Base-by-base conservation (phyloP, 345 rosid species). In the Moricandia arvensis region DNA sequence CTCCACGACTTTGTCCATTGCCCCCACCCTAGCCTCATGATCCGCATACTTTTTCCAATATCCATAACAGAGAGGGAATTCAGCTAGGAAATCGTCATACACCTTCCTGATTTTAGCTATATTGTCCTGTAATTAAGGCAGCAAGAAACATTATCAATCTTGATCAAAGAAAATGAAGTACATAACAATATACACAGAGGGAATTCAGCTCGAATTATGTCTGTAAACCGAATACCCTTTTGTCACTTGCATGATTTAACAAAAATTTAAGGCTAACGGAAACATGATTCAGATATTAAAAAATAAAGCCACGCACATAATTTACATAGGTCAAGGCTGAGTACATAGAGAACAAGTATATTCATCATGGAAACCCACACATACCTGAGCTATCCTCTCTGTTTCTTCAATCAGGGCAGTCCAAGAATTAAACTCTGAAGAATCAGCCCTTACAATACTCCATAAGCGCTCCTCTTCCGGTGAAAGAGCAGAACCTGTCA, bases 11-110 rank as follows among this genome's bases (percentile, higher is more conserved):
- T 91, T 96, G 86, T 96, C 98, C 90, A 89, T 84, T 43, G 90
- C 90, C 54, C 96, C 93, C 66, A 85, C 82, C 4, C 90, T 87
- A 37, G 94, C 94, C 83, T 96, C 99, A 69, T 93, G 97, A 84
- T 96, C 97, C 8, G 97, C 97, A 75, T 91, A 96, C 85, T 92
- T 95, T 85, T 95, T 92, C 99, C 99, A 95, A 68, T 92, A 95
- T 73, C 99, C 99, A 88, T 91, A 96, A 77, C 99, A 96, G 78
- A 93, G 69, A 47, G 97, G 99, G 58, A 90, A 96, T 79, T 96
- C 99, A 35, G 89, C 95, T 71, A 96, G 81, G 83, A 95, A 95
- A 30, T 89, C 85, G 85, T 92, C 98, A 80, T 95, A 95, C 5
- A 92, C 96, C 79, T 85, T 87, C 66, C 83, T 84, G 47, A 95